A percentile compares a stretch with the other conserved stretches of the same genome.
These are phyloP conservation scores for Dryas alaskensis DNA, from an alignment of 306 rosid genomes.

Conservation along the genomic window DNA sequence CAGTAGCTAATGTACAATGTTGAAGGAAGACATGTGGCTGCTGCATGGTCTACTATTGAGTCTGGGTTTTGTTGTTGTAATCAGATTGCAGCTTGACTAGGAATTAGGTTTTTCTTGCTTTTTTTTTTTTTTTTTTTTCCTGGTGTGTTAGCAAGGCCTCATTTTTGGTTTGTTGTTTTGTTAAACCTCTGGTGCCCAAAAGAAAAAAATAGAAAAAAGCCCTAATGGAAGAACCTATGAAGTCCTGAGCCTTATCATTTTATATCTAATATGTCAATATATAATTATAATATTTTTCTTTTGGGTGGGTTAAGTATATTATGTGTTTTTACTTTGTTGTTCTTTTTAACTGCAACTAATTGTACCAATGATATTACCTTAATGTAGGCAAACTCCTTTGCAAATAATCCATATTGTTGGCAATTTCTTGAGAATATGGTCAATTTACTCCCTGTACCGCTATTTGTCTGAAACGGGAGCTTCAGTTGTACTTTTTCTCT, in stretches of 20 bases:
- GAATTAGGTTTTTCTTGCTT: background rate
- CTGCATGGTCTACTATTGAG: background rate
- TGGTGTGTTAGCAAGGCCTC: background rate
- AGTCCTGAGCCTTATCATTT: background rate
- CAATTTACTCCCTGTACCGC: constrained; percentile 80
- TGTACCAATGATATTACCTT: constrained; percentile 23
- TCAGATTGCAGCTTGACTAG: background rate
- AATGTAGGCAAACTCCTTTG: constrained; percentile 78
- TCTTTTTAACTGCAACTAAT: constrained; percentile 4
- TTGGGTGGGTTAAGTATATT: background rate
- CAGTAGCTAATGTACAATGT: background rate
- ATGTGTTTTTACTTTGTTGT: background rate
- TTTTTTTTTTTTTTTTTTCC: background rate
- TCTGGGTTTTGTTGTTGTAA: background rate
- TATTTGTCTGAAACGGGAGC: constrained; percentile 79
- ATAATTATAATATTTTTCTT: background rate
- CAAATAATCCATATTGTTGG: constrained; percentile 83
- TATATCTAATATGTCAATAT: background rate
- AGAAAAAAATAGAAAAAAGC: background rate
- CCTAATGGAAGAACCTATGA: background rate
- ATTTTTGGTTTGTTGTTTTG: background rate
- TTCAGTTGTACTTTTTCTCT: constrained; percentile 80
- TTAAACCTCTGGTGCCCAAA: background rate
- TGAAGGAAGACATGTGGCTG: background rate
- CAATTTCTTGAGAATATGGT: constrained; percentile 94